Evolutionary conservation across 441 rosid genomes (phyloP), one percentile per base, ranked within the genome.

Genomic region (Aleurites moluccanus): DNA sequence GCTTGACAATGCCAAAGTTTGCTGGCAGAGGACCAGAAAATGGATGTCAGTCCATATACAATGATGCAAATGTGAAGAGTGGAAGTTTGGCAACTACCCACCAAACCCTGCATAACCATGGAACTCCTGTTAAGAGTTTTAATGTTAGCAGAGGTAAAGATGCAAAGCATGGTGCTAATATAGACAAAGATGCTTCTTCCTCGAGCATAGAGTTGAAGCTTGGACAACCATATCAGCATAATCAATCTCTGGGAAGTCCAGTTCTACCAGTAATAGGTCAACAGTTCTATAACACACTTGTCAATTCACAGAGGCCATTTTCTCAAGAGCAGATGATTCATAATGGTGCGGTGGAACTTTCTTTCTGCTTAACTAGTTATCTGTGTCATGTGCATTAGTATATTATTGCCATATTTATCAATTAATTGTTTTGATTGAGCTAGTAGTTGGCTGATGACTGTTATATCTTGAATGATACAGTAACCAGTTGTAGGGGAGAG

Each of bases 131-230:
- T 74, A 72, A 69, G 68, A 69, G 44, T 75, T 78, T 53, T 65
- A 69, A 74, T 64, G 55, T 61, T 73, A 76, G 42, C 69, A 71
- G 72, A 70, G 53, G 69, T 69, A 77, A 73, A 72, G 73, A 60
- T 74, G 70, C 73, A 28, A 33, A 42, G 70, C 70, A 75, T 78
- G 61, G 56, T 55, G 73, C 73, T 71, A 63, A 44, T 44, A 50
- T 80, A 25, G 74, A 81, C 42, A 77, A 73, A 49, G 79, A 77
- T 76, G 75, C 74, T 45, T 57, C 81, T 65, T 70, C 86, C 52
- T 86, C 91, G 20, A 83, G 82, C 56, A 65, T 86, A 33, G 90
- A 86, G 84, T 74, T 88, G 80, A 85, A 82, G 84, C 88, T 85
- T 78, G 90, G 88, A 67, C 88, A 85, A 72, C 88, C 91, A 67